Conservation (phyloP, 441 rosid genomes). For the Gossypium schwendimanii region DNA sequence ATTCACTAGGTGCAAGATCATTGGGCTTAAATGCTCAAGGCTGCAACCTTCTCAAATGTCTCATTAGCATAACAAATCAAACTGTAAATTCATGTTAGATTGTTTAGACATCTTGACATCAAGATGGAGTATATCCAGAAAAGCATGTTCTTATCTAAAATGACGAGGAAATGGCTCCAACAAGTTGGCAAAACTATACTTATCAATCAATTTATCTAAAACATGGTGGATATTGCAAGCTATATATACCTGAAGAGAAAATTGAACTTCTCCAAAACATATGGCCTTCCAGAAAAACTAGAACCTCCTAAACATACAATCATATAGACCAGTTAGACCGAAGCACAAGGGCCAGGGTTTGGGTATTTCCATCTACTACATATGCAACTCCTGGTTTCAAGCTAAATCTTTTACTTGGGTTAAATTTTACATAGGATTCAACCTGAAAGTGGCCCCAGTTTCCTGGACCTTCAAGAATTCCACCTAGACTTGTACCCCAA, state of each 20-base stretch:
- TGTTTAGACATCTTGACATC: neutral
- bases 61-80: conserved; percentile 2
- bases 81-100: conserved; percentile 1
- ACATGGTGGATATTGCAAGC: neutral
- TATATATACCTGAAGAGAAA: conserved; percentile 7
- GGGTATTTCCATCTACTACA: conserved; percentile 40
- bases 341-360: conserved; percentile 51
- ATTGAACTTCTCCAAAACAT: conserved; percentile 2
- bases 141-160: neutral
- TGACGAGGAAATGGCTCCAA: neutral
- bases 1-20: neutral
- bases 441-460: conserved; percentile 45
- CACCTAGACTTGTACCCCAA: conserved; percentile 67
- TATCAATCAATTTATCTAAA: neutral
- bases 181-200: neutral
- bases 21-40: neutral
- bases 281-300: neutral
- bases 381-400: conserved; percentile 69
- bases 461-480: conserved; percentile 35
- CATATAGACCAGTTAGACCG: conserved; percentile 76
- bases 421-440: conserved; percentile 58
- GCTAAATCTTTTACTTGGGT: conserved; percentile 39
- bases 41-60: neutral
- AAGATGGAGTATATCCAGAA: neutral
- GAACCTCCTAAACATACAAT: conserved; percentile 12